Conservation (phyloP, 2,329 filamentous ascomycete genomes). For the Canariomyces notabilis region DNA sequence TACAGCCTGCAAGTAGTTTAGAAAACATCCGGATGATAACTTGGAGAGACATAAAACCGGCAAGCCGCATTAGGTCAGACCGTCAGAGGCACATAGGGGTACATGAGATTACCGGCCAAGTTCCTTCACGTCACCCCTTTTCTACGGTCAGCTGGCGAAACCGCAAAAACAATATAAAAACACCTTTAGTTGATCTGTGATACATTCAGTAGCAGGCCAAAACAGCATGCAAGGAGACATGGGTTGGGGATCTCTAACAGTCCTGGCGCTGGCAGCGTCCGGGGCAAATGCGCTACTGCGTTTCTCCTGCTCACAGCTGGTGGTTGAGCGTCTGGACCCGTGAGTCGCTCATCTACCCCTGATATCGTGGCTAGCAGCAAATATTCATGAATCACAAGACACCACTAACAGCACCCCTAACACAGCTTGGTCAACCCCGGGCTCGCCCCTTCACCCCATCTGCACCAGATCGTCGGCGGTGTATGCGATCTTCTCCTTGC, state of each 20-base stretch:
- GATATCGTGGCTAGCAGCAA: background rate
- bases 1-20: no score
- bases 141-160: no score
- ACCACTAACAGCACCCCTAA: no score
- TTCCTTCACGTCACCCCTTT: no score
- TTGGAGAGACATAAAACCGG: no score
- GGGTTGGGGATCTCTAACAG: background rate
- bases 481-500: background rate
- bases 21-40: no score
- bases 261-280: slow-evolving; percentile 12
- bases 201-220: background rate
- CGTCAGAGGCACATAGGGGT: no score
- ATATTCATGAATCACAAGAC: no score
- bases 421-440: slow-evolving; percentile 18
- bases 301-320: slow-evolving; percentile 22
- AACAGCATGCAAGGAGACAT: no score
- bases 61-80: no score
- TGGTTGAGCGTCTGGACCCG: slow-evolving; percentile 21
- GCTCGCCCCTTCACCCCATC: slow-evolving; percentile 15
- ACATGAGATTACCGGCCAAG: no score
- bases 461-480: slow-evolving; percentile 19
- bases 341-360: background rate
- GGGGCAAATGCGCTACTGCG: slow-evolving; percentile 14
- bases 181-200: background rate
- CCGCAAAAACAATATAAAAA: no score